phyloP scores from a whole-genome alignment of 2,329 filamentous ascomycete genomes.

The Stagonosporopsis tanaceti region DNA sequence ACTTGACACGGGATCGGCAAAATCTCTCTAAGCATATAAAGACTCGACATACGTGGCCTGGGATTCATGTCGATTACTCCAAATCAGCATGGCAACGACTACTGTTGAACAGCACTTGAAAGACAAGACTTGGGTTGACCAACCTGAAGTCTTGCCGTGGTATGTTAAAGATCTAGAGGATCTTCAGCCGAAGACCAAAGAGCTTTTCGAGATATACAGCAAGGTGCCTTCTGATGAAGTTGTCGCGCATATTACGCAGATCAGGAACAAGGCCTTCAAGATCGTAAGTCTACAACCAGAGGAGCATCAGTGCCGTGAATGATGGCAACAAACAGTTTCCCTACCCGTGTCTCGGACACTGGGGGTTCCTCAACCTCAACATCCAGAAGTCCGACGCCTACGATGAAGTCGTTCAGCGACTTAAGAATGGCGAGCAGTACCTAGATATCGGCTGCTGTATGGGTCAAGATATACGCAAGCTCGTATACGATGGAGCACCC shows the following conservation, averaged over 20 bases:
- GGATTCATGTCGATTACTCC: neutral
- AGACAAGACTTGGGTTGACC: conserved; percentile 28
- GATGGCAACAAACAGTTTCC: conserved; percentile 33
- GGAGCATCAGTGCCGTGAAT: neutral
- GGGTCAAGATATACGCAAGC: conserved; percentile 56
- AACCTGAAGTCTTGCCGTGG: conserved; percentile 40
- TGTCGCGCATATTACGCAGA: conserved; percentile 46
- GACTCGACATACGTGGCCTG: neutral
- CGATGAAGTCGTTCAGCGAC: conserved; percentile 42
- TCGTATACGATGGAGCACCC: conserved; percentile 54
- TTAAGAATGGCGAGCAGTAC: conserved; percentile 45
- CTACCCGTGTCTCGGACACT: conserved; percentile 50
- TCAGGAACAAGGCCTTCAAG: conserved; percentile 45
- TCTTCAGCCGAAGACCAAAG: conserved; percentile 38
- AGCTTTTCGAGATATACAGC: conserved; percentile 52
- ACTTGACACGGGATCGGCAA: neutral
- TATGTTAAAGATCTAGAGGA: conserved; percentile 41
- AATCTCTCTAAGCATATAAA: neutral
- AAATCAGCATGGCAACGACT: conserved; percentile 23
- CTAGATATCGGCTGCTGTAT: conserved; percentile 57
- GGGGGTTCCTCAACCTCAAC: conserved; percentile 47
- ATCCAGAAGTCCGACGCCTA: conserved; percentile 39
- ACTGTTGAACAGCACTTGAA: conserved; percentile 25
- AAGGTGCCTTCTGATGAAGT: conserved; percentile 47
- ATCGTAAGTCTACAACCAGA: conserved; percentile 28